A percentile compares a stretch with the other conserved stretches of the same genome.
phyloP scores from a whole-genome alignment of 1,284 basidiomycete genomes.

The Ganoderma multipileum region DNA sequence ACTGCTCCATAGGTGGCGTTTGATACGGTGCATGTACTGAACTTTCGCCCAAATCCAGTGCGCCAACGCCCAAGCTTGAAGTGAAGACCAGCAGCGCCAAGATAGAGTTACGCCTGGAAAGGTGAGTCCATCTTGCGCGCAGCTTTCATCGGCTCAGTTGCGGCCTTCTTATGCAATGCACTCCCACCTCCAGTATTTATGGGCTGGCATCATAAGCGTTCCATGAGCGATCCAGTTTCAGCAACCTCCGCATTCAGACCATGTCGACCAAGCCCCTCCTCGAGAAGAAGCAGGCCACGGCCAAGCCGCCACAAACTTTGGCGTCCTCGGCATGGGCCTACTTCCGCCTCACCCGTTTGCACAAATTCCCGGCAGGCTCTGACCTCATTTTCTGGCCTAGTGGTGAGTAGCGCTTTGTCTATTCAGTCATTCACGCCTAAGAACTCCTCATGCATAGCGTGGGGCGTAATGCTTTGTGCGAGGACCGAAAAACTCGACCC shows the following conservation, averaged over 20 bases:
- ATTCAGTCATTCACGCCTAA: not conserved
- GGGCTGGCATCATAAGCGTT: not conserved
- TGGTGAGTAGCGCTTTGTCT: constrained; percentile 7
- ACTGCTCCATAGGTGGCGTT: not conserved
- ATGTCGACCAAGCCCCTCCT: constrained; percentile 3
- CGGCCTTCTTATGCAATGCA: not conserved
- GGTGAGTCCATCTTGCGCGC: not conserved
- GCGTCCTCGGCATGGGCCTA: constrained; percentile 10
- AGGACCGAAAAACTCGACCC: constrained; percentile 2
- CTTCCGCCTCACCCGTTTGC: constrained; percentile 20
- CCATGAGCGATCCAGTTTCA: not conserved
- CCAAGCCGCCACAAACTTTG: not conserved
- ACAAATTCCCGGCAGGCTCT: constrained; percentile 22
- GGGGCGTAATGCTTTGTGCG: constrained; percentile 13
- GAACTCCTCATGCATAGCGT: not conserved
- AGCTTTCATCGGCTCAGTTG: not conserved
- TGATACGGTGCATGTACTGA: not conserved
- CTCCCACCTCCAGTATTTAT: not conserved
- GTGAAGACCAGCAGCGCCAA: not conserved
- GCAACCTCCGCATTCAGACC: not conserved
- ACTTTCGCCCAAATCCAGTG: not conserved
- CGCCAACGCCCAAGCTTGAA: not conserved
- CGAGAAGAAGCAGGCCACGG: constrained; percentile 3
- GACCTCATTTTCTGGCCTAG: constrained; percentile 22
- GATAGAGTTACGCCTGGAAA: not conserved